phyloP scores from a whole-genome alignment of 768 basidiomycete species.

The Cantharellus cinnabarinus region DNA sequence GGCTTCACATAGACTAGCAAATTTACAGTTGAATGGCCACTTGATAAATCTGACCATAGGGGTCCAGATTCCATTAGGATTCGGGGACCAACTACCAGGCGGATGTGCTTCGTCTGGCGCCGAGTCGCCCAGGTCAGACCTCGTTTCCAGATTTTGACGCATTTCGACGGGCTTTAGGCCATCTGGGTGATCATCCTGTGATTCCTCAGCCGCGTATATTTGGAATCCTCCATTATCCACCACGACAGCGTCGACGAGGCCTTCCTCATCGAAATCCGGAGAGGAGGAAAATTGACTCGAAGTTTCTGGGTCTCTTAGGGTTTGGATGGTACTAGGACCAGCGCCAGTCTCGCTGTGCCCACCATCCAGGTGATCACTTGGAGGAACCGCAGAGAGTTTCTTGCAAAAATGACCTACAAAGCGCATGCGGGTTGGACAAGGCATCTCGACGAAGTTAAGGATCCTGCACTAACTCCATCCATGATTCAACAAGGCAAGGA shows the following conservation, averaged over 20 bases:
- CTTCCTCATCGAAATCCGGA: slow-evolving; percentile 4
- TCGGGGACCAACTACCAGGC: neutral
- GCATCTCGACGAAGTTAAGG: no score
- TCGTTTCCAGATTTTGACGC: neutral
- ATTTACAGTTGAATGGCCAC: neutral
- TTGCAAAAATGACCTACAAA: neutral
- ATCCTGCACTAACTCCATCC: no score
- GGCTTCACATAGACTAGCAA: neutral
- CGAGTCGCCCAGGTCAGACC: neutral
- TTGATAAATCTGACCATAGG: neutral
- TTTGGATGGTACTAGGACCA: neutral
- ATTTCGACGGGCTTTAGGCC: neutral
- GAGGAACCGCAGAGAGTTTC: neutral
- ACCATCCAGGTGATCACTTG: neutral
- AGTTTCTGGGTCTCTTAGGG: neutral
- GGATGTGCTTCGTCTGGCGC: neutral
- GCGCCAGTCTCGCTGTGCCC: neutral
- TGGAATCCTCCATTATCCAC: slow-evolving; percentile 7
- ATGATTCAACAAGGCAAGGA: no score
- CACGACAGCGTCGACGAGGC: slow-evolving; percentile 8
- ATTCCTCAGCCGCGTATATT: slow-evolving; percentile 4
- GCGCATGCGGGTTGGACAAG: no score
- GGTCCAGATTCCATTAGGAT: neutral
- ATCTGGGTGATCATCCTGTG: neutral
- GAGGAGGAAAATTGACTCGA: neutral